Percentiles rank a stretch among this genome's conserved stretches.
Conservation (phyloP, 1,284 basidiomycete genomes). For the Cryptococcus sp. region DNA sequence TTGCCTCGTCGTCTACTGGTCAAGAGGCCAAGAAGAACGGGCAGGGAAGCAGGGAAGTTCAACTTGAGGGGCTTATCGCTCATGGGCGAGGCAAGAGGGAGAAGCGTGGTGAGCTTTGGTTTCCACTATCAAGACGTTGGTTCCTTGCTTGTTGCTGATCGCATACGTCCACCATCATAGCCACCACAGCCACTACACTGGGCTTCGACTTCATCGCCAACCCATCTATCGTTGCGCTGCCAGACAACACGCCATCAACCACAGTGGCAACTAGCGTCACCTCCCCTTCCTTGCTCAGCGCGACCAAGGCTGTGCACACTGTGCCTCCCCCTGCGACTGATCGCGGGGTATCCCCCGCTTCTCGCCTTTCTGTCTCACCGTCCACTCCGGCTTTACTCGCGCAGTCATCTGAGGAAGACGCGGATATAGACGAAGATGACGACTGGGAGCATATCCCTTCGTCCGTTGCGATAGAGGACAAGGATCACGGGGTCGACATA, state of each 20-base stretch:
- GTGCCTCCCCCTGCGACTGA: not conserved
- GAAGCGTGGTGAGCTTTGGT: constrained; percentile 33
- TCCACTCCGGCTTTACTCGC: constrained; percentile 27
- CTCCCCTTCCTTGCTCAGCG: constrained; percentile 3
- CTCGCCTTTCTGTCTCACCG: constrained; percentile 17
- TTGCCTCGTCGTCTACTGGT: constrained; percentile 2
- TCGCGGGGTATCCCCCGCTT: not conserved
- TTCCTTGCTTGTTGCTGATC: not conserved
- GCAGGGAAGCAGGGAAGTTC: constrained; percentile 25
- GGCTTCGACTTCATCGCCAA: constrained; percentile 49
- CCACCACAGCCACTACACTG: constrained; percentile 41
- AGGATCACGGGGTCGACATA: constrained; percentile 16
- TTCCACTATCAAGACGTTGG: not conserved
- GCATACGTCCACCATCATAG: constrained; percentile 7
- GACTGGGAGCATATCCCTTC: constrained; percentile 45
- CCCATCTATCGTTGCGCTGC: constrained; percentile 35
- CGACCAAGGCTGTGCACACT: constrained; percentile 2
- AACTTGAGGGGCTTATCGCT: constrained; percentile 34
- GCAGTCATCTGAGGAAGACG: constrained; percentile 7
- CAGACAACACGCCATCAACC: constrained; percentile 19
- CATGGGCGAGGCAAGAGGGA: constrained; percentile 38
- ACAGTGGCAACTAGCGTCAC: constrained; percentile 1
- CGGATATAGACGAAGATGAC: constrained; percentile 29
- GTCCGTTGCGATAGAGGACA: constrained; percentile 1
- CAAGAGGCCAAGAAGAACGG: constrained; percentile 5